Percentiles rank a stretch among this genome's conserved stretches.
phyloP scores from a whole-genome alignment of 2,329 filamentous ascomycete genomes.

The Didymella sp. region DNA sequence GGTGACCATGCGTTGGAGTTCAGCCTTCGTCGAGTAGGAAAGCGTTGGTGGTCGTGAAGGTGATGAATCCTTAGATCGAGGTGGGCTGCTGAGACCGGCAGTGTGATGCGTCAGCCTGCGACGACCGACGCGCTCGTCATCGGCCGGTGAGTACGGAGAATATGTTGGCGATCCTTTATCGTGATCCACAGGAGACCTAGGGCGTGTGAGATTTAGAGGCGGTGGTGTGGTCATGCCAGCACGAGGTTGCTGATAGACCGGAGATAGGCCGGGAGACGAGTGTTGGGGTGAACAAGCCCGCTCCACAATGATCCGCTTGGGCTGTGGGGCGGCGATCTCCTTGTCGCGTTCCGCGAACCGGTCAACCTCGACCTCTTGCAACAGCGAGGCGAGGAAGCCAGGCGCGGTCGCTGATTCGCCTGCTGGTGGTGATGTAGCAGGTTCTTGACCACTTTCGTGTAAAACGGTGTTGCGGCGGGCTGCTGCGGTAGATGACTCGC shows the following conservation, averaged over 20 bases:
- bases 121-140: slow-evolving; percentile 50
- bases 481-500: slow-evolving; percentile 49
- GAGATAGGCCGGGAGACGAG: slow-evolving; percentile 73
- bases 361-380: slow-evolving; percentile 81
- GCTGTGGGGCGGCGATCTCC: slow-evolving; percentile 47
- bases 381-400: slow-evolving; percentile 83
- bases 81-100: slow-evolving; percentile 49
- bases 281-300: slow-evolving; percentile 53
- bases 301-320: slow-evolving; percentile 52
- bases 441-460: slow-evolving; percentile 29
- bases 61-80: slow-evolving; percentile 69
- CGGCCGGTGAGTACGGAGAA: slow-evolving; percentile 66
- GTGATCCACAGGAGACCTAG: slow-evolving; percentile 63
- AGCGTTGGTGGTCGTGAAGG: slow-evolving; percentile 68
- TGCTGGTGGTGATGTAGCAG: slow-evolving; percentile 28
- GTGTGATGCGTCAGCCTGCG: slow-evolving; percentile 40
- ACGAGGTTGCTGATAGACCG: slow-evolving; percentile 71
- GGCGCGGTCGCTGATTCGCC: slow-evolving; percentile 58
- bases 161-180: slow-evolving; percentile 70
- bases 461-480: slow-evolving; percentile 38
- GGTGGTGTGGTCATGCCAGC: slow-evolving; percentile 73
- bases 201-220: slow-evolving; percentile 62
- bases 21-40: slow-evolving; percentile 83
- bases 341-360: slow-evolving; percentile 45
- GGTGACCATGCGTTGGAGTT: slow-evolving; percentile 87